Evolutionary conservation across 306 rosid species (phyloP).

Genomic region (Cicer judaicum): DNA sequence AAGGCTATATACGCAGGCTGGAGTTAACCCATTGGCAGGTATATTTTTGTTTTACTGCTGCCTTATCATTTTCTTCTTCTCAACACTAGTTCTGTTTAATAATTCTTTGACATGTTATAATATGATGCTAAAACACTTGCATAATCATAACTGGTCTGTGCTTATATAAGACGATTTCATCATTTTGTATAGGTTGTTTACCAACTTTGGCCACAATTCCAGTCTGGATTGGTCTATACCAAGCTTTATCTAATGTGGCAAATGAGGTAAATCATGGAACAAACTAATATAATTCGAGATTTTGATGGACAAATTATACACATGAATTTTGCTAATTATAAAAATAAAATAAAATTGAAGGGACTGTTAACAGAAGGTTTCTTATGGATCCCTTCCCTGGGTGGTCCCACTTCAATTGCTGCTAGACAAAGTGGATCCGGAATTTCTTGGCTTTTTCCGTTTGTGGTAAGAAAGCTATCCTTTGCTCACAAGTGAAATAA

Average conservation of each 20-base stretch:
- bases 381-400: constrained; percentile 98
- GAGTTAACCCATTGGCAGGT: constrained; percentile 99
- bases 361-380: constrained; percentile 97
- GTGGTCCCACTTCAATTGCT: constrained; percentile 96
- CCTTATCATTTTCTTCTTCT: constrained; percentile 33
- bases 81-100: constrained; percentile 12
- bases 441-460: constrained; percentile 92
- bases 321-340: constrained; percentile 45
- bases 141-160: constrained; percentile 12
- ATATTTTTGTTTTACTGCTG: constrained; percentile 4
- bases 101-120: constrained; percentile 33
- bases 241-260: constrained; percentile 98
- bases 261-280: constrained; percentile 70
- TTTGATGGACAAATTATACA: constrained; percentile 21
- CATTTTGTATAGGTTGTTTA: constrained; percentile 70
- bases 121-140: constrained; percentile 32
- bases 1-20: constrained; percentile 89
- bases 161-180: constrained; percentile 12
- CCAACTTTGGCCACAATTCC: constrained; percentile 99
- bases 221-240: constrained; percentile 97
- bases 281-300: constrained; percentile 19
- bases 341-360: constrained; percentile 54
- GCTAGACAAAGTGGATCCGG: constrained; percentile 99
- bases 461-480: constrained; percentile 71
- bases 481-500: constrained; percentile 37